These are phyloP conservation scores for Holtermannia corniformis DNA, from an alignment of 768 basidiomycete genomes.

Conservation along the genomic window DNA sequence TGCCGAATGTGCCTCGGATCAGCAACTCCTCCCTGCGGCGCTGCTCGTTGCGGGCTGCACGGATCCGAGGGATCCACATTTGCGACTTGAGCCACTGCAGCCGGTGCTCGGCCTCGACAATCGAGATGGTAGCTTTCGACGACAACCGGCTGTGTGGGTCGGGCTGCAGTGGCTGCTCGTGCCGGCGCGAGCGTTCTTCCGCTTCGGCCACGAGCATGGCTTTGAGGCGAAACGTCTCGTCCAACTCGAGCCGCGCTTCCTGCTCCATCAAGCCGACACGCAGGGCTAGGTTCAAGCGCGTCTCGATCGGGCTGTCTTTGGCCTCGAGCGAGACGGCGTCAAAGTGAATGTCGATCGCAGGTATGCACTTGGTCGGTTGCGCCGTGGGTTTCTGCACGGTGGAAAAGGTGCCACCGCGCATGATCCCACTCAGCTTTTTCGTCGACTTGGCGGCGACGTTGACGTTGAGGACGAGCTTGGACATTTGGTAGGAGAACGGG, in stretches of 20 bases:
- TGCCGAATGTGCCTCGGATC: conserved; percentile 43
- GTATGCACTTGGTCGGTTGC: conserved; percentile 64
- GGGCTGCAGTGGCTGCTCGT: too few species aligned
- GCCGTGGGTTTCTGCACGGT: conserved; percentile 55
- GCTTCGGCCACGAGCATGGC: conserved; percentile 51
- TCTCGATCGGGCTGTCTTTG: conserved; percentile 76
- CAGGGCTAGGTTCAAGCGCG: conserved; percentile 63
- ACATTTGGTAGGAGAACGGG: conserved; percentile 65
- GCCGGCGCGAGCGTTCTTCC: conserved; percentile 3
- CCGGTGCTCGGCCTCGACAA: conserved; percentile 61
- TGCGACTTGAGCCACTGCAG: conserved; percentile 61
- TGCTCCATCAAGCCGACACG: conserved; percentile 63
- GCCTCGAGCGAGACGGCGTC: conserved; percentile 63
- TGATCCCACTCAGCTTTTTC: conserved; percentile 53
- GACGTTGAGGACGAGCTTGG: conserved; percentile 64
- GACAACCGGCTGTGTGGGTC: conserved; percentile 41
- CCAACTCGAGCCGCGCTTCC: conserved; percentile 58
- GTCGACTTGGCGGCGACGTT: conserved; percentile 61
- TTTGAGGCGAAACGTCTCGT: conserved; percentile 71
- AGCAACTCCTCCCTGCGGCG: conserved; percentile 50
- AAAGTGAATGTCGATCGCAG: conserved; percentile 53
- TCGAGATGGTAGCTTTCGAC: conserved; percentile 48
- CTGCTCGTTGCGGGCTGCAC: conserved; percentile 47
- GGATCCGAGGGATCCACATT: conserved; percentile 58
- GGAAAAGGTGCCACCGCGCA: conserved; percentile 49